Evolutionary conservation across 148 eudicot species (phyloP), one percentile per base, ranked within the genome.

Genomic region (Cornus suecica): DNA sequence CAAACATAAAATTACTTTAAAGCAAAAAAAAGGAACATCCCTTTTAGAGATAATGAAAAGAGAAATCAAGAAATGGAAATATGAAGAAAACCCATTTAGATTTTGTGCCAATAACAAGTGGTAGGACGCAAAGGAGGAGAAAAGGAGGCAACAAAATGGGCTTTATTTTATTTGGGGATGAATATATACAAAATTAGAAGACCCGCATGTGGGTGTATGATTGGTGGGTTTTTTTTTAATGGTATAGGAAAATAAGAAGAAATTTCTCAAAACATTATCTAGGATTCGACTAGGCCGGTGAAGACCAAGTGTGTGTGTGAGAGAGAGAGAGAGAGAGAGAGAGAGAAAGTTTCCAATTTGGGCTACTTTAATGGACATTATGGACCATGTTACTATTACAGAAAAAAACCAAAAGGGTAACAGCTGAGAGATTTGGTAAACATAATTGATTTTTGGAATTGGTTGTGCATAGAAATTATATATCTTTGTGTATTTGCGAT

Each of bases 41-140:
- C 23, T 20, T n/a, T 56, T 29, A 66, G 42, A 66, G 23, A 66
- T n/a, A n/a, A n/a, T n/a, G n/a, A n/a, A n/a, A 66, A 73, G 76
- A 41, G 26, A 28, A 26, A n/a, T 56, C 28, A 26, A 1, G 28
- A 27, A 34, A 72, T 10, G 20, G 64, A 68, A 0, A 68, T 37
- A 54, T 13, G 74, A 72, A 56, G 48, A 51, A 31, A 72, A 30
- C 75, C 34, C 67, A 25, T 52, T n/a, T 24, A 8, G 8, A 73
- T 32, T 14, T 62, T 16, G 25, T 27, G 58, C 28, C 68, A 62
- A n/a, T 52, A 73, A 30, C 20, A 62, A 37, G 56, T 37, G 41
- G 54, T 37, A 20, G 66, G 41, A 32, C 22, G 11, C 22, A 1
- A 20, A 4, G 48, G 51, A 13, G 15, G 64, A 10, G n/a, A 31